Percentiles rank a stretch among this genome's conserved stretches.
phyloP scores from a whole-genome alignment of 1,284 basidiomycete species.

The Coriolopsis trogii region DNA sequence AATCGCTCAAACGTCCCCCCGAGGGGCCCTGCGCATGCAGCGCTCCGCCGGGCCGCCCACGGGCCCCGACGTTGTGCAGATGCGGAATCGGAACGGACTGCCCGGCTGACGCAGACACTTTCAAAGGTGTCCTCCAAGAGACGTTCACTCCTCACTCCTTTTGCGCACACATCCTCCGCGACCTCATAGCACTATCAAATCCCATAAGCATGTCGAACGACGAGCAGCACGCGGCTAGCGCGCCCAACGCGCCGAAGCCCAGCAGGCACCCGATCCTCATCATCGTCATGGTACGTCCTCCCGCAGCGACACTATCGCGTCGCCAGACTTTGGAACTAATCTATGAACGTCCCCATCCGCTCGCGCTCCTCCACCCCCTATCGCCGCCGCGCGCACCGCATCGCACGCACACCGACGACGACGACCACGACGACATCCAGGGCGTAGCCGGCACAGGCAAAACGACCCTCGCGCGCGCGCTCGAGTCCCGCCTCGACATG shows the following conservation, averaged over 20 bases:
- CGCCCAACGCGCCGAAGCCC: constrained; percentile 10
- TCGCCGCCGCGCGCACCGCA: not conserved
- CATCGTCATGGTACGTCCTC: constrained; percentile 48
- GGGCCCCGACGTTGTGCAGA: too few species aligned
- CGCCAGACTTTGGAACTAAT: not conserved
- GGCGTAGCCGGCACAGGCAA: constrained; percentile 88
- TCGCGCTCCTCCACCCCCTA: not conserved
- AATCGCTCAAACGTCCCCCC: not conserved
- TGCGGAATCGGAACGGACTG: too few species aligned
- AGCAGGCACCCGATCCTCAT: constrained; percentile 38
- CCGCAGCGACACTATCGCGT: not conserved
- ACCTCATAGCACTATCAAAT: constrained; percentile 15
- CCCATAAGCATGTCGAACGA: constrained; percentile 4
- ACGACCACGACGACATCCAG: constrained; percentile 37
- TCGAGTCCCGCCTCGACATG: constrained; percentile 62
- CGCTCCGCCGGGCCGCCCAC: not conserved
- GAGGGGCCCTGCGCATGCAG: not conserved
- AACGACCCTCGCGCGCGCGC: constrained; percentile 76
- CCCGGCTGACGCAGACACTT: too few species aligned
- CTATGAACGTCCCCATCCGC: not conserved
- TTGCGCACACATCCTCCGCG: too few species aligned
- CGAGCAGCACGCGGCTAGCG: constrained; percentile 11
- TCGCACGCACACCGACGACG: not conserved
- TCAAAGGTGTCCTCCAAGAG: too few species aligned
- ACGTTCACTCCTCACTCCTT: too few species aligned